Base-by-base conservation (phyloP, 139 green algal species). In the Tetradesmus obliquus region DNA sequence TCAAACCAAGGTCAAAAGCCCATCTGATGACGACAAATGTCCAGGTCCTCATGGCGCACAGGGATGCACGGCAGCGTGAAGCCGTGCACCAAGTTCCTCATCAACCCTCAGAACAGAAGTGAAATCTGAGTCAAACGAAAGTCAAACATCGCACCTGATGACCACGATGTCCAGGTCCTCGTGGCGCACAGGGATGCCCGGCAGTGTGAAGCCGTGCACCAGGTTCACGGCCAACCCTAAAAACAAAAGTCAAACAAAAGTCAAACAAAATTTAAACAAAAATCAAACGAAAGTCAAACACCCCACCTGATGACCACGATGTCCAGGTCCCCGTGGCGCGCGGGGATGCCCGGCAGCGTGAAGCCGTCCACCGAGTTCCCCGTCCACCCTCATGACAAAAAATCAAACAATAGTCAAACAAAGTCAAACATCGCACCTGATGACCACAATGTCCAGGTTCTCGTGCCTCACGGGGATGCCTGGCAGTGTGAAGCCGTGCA, bases 391-490 rank as follows among this genome's bases (percentile, higher is more conserved):
- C n/a, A n/a, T n/a, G n/a, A n/a, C n/a, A n/a, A n/a, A n/a, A n/a
- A n/a, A n/a, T n/a, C n/a, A n/a, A n/a, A n/a, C n/a, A n/a, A n/a
- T n/a, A 24, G 45, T 45, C 81, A 7, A 62, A 58, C 51, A n/a
- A n/a, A n/a, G n/a, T n/a, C n/a, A n/a, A n/a, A n/a, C 10, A 53
- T 3, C 89, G n/a, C 80, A 94, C 79, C 97, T 93, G 89, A 99
- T 98, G 24, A 98, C 99, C 22, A 99, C 96, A 55, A 99, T 94
- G 94, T 99, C 95, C 55, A 99, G 94, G 93, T 97, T 92, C 82
- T 97, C 93, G 93, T 99, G 98, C 1, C 97, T 94, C 13, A 95
- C 98, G 71, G 96, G 96, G 90, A 98, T 95, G 0, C 97, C 96
- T 0, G 97, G 97, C 89, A 99, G 97, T 84, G 92, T 96, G 87